Evolutionary conservation across 202 grass and related monocot genomes (phyloP).

Genomic region (Miscanthus sacchariflorus): DNA sequence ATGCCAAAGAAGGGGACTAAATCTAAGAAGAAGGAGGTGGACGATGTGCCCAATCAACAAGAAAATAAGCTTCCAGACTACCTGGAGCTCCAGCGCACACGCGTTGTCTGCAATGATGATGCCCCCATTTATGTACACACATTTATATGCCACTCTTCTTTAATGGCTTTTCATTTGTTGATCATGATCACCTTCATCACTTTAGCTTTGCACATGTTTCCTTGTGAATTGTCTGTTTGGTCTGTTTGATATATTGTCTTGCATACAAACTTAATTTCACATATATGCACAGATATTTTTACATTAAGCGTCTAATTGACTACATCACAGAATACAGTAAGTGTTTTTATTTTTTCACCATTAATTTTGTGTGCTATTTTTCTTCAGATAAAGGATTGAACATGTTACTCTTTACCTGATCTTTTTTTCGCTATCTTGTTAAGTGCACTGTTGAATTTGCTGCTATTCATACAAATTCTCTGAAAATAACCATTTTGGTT

Average conservation of each 20-base stretch:
- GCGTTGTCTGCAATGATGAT: slow-evolving; percentile 75
- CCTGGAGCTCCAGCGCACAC: slow-evolving; percentile 78
- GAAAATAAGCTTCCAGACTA: slow-evolving; percentile 74
- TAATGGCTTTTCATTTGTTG: neutral
- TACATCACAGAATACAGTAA: neutral
- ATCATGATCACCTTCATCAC: neutral
- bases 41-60: slow-evolving; percentile 48
- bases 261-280: neutral
- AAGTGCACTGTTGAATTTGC: neutral
- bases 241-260: slow-evolving; percentile 19
- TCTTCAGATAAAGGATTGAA: slow-evolving; percentile 25
- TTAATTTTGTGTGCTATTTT: slow-evolving; percentile 23
- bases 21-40: slow-evolving; percentile 47
- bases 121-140: slow-evolving; percentile 73
- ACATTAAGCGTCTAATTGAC: neutral
- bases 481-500: neutral
- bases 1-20: slow-evolving; percentile 59
- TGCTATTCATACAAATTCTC: neutral
- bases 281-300: neutral
- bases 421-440: neutral
- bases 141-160: neutral
- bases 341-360: neutral
- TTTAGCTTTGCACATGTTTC: neutral
- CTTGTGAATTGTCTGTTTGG: neutral
- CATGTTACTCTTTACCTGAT: neutral